These are phyloP conservation scores for Ophiosphaerella narmari DNA, from an alignment of 2,329 filamentous ascomycete genomes.

Conservation along the genomic window DNA sequence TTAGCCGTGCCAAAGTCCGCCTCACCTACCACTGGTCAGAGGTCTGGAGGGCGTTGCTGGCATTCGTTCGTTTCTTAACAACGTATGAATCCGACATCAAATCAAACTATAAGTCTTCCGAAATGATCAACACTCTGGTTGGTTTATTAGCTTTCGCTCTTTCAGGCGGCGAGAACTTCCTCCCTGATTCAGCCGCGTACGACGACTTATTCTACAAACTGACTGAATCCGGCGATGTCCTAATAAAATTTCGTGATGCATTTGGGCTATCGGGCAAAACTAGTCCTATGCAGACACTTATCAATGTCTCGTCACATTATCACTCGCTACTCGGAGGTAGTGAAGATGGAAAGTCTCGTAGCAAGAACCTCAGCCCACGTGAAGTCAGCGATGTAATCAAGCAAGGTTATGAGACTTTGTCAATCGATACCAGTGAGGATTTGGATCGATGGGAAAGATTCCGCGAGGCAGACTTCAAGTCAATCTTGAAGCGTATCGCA, in stretches of 20 bases:
- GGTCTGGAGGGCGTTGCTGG: slow-evolving; percentile 85
- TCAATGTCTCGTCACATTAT: slow-evolving; percentile 85
- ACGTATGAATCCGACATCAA: slow-evolving; percentile 82
- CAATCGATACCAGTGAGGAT: slow-evolving; percentile 86
- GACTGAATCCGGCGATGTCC: slow-evolving; percentile 84
- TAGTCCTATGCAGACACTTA: slow-evolving; percentile 77
- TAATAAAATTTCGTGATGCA: slow-evolving; percentile 79
- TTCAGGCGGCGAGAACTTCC: slow-evolving; percentile 85
- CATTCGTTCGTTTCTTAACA: slow-evolving; percentile 86
- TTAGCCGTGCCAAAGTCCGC: slow-evolving; percentile 80
- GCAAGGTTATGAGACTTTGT: slow-evolving; percentile 92
- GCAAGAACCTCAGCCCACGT: slow-evolving; percentile 75
- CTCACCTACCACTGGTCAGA: slow-evolving; percentile 93
- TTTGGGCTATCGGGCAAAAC: slow-evolving; percentile 59
- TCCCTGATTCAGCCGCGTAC: slow-evolving; percentile 84
- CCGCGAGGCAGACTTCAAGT: slow-evolving; percentile 83
- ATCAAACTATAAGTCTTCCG: slow-evolving; percentile 68
- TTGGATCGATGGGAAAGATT: slow-evolving; percentile 85
- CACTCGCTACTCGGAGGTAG: slow-evolving; percentile 74
- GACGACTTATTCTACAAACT: slow-evolving; percentile 99
- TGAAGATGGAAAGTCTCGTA: slow-evolving; percentile 54
- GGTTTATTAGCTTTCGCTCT: slow-evolving; percentile 84
- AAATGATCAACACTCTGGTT: slow-evolving; percentile 75
- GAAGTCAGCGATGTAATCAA: slow-evolving; percentile 93
- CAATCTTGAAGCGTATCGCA: slow-evolving; percentile 83